Evolutionary conservation across 2,329 filamentous ascomycete species (phyloP), one percentile per base, ranked within the genome.

Genomic region (Neonectria punicea): DNA sequence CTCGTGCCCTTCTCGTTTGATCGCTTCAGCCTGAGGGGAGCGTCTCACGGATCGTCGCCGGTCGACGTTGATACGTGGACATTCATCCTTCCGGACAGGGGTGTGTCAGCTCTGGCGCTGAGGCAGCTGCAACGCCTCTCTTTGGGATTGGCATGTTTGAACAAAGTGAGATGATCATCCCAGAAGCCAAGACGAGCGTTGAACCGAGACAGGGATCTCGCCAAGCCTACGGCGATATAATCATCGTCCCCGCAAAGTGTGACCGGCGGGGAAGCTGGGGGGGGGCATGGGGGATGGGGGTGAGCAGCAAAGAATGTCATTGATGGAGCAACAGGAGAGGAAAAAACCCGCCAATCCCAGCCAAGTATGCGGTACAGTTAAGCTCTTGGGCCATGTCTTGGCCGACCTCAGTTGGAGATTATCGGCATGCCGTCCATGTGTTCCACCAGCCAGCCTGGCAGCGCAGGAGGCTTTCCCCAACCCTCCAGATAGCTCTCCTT

Each of bases 361-460:
- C 47, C n/a, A 25, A 9, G 8, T 22, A 34, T 34, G 6, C 16
- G 20, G 34, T 51, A 13, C n/a, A 36, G n/a, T 32, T 39, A 39
- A 39, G 14, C 36, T 39, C 36, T 39, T 39, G 36, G 36, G 14
- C 6, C 16, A 39, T 39, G 2, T 16, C 36, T 39, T 39, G 36
- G 14, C 36, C 9, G 28, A 20, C 11, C 49, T 44, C 30, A 66
- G 46, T 72, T 68, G 67, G 65, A 65, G 62, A 66, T 65, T 34
- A 53, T 34, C 54, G 50, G 28, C 46, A 50, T 69, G 62, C 58
- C 63, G 53, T 54, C 65, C 70, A 90, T 86, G 78, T 87, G 84
- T 36, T 79, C 80, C 75, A 77, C 78, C 70, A 92, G 76, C 90
- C 90, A 92, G 20, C 70, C 79, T 4, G 90, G 90, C 55, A 92